Conservation (phyloP, 139 green algal genomes). For the Chlamydomonas applanata region DNA sequence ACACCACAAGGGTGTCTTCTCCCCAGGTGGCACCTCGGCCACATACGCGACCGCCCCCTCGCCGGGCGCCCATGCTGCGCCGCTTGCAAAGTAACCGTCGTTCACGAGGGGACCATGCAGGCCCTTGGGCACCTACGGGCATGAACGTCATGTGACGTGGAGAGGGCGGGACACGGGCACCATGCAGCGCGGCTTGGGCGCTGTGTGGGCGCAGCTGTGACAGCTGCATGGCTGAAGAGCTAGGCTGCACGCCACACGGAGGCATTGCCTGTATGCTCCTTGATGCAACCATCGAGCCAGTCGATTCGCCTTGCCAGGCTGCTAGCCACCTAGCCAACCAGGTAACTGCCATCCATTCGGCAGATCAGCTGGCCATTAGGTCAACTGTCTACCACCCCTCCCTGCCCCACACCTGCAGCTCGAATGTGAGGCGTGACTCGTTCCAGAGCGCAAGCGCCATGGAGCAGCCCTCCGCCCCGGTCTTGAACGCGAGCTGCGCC, state of each 20-base stretch:
- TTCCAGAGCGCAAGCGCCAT: conserved; percentile 1
- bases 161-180: no score
- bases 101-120: conserved; percentile 79
- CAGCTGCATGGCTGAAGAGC: no score
- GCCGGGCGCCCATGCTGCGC: conserved; percentile 71
- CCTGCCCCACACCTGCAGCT: conserved; percentile 25
- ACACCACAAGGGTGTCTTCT: conserved; percentile 50
- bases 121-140: conserved; percentile 28
- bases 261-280: no score
- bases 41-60: conserved; percentile 77
- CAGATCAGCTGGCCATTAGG: no score
- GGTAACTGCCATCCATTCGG: no score
- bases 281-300: no score
- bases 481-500: conserved; percentile 13
- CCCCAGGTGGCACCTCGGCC: conserved; percentile 61
- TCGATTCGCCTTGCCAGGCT: no score
- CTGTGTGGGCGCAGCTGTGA: no score
- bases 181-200: no score
- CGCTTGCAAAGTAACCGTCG: conserved; percentile 80
- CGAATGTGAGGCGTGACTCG: neutral
- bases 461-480: neutral
- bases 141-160: no score
- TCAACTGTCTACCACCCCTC: neutral
- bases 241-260: no score
- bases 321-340: no score